phyloP scores from a whole-genome alignment of 331 rosid genomes.

The Malus hybrid region DNA sequence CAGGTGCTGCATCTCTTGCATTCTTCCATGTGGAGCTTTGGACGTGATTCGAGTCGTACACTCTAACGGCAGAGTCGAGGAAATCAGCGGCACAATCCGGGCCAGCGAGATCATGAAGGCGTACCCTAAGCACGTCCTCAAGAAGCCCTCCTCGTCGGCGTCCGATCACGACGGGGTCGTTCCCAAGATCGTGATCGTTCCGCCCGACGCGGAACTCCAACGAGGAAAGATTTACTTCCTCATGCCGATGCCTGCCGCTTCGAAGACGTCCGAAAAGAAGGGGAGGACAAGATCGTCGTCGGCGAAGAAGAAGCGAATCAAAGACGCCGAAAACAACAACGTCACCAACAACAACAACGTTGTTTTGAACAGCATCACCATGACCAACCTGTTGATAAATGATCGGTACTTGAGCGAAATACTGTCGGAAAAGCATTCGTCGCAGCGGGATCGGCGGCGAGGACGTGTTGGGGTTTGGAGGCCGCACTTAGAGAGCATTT shows the following conservation, averaged over 20 bases:
- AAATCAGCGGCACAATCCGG: slow-evolving; percentile 59
- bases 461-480: slow-evolving; percentile 96
- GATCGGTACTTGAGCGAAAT: slow-evolving; percentile 77
- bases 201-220: slow-evolving; percentile 86
- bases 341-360: neutral
- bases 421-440: slow-evolving; percentile 74
- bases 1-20: slow-evolving; percentile 94
- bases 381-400: slow-evolving; percentile 43
- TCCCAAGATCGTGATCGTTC: slow-evolving; percentile 72
- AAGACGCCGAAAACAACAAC: neutral
- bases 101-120: slow-evolving; percentile 89
- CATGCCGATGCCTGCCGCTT: slow-evolving; percentile 50
- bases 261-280: slow-evolving; percentile 19
- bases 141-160: slow-evolving; percentile 61
- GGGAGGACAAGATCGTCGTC: slow-evolving; percentile 12
- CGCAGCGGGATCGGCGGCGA: slow-evolving; percentile 67
- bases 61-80: slow-evolving; percentile 75
- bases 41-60: slow-evolving; percentile 92
- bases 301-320: slow-evolving; percentile 37
- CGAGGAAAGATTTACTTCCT: slow-evolving; percentile 99
- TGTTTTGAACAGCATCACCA: slow-evolving; percentile 1
- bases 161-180: slow-evolving; percentile 44
- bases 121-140: slow-evolving; percentile 79
- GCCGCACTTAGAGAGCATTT: slow-evolving; percentile 83
- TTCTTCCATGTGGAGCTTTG: slow-evolving; percentile 87